Base-by-base conservation (phyloP, 345 rosid genomes). In the Cochlearia excelsa region DNA sequence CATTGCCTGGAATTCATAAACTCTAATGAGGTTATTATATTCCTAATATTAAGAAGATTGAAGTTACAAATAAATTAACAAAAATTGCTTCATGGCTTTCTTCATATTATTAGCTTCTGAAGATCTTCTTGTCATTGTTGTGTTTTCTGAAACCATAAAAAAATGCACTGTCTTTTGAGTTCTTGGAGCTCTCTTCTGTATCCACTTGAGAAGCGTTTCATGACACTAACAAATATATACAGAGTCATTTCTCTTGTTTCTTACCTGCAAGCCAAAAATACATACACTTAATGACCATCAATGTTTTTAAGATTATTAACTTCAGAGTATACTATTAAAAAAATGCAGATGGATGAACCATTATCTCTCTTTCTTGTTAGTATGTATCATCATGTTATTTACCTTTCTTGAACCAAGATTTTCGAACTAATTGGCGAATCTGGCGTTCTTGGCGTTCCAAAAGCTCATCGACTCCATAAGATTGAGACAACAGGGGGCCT, bases 371-470 rank as follows among this genome's bases (percentile, higher is more conserved):
- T 29, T 37, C 39, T 49, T 23, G 38, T 30, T 38, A 61, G 8
- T 53, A 34, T 37, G 3, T 54, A 46, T 16, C 57, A 41, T 30
- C 34, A 41, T 52, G 44, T 26, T 60, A 4, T 47, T 26, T 86
- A 92, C 99, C 99, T 85, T 74, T 85, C 72, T 81, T 87, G 74
- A 93, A 86, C 97, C 93, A 93, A 29, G 97, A 86, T 65, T 78
- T 88, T 30, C 95, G 82, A 73, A 83, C 85, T 47, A 88, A 83
- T 59, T 88, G 99, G 46, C 93, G 97, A 63, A 93, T 89, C 51
- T 83, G 84, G 37, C 94, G 88, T 38, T 93, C 99, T 4, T 85
- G 89, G 57, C 79, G 84, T 75, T 82, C 81, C 53, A 93, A 71
- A 69, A 86, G 88, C 63, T 88, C 99, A 71, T 88, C 97, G 26